Evolutionary conservation across 164 flowering plant species (phyloP).

Genomic region (Stephania japonica): DNA sequence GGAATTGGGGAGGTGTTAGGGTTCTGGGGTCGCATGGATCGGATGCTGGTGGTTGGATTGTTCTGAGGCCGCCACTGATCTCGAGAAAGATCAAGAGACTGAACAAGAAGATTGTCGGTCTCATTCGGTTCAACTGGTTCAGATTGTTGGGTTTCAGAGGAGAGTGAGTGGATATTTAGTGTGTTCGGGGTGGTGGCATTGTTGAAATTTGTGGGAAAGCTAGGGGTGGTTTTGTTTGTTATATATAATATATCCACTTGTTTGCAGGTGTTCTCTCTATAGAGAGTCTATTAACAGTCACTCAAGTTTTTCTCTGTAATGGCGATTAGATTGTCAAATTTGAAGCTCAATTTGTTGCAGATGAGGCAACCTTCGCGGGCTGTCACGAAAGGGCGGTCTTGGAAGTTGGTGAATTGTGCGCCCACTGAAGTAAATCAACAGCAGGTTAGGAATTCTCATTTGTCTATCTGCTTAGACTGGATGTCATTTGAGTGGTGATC

Average conservation of each 20-base stretch:
- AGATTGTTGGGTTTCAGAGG: background rate
- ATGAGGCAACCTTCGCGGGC: background rate
- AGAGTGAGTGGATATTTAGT: background rate
- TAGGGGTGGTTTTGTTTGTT: background rate
- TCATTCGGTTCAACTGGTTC: background rate
- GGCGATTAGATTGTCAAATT: slow-evolving; percentile 13
- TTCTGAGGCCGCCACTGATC: slow-evolving; percentile 1
- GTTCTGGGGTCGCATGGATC: slow-evolving; percentile 31
- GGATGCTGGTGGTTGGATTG: background rate
- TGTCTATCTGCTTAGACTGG: too few species aligned
- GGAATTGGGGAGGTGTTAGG: slow-evolving; percentile 23
- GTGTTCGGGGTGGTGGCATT: background rate
- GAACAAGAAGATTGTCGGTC: background rate
- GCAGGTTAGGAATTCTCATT: slow-evolving; percentile 13
- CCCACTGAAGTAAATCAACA: slow-evolving; percentile 16
- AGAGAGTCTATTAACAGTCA: too few species aligned
- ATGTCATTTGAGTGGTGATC: too few species aligned
- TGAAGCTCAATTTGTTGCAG: slow-evolving; percentile 14
- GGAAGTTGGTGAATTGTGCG: slow-evolving; percentile 12
- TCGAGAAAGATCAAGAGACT: background rate
- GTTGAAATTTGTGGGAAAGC: background rate
- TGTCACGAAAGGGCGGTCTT: slow-evolving; percentile 3
- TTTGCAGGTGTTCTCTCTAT: background rate
- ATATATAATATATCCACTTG: background rate
- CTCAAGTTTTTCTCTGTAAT: slow-evolving; percentile 1